Base-by-base conservation (phyloP, 176 grass and related monocot species). In the Olyra latifolia region DNA sequence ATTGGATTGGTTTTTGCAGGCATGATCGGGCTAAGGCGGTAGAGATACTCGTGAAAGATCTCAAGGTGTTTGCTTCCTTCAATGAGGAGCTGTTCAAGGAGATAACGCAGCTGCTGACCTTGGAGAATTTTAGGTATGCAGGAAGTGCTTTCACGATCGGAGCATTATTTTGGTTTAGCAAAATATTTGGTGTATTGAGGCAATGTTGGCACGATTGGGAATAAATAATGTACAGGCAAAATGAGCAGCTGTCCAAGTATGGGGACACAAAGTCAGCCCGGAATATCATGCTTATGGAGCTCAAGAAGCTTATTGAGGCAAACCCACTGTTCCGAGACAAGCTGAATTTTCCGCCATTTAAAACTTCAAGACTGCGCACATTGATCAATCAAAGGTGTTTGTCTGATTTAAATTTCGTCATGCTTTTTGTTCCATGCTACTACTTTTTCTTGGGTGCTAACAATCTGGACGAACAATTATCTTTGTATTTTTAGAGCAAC, bases 31-130 rank as follows among this genome's bases (percentile, higher is more conserved):
- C 96, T 32, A 99, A 95, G 80, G 96, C 96, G 14, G 96, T 99
- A 48, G 96, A 99, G 50, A 95, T 99, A 90, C 90, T 99, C 13
- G 96, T 99, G 50, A 99, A 99, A 86, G 96, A 99, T 85, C 87
- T 99, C 42, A 99, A 99, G 84, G 96, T 99, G 15, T 99, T 99
- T 81, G 90, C 96, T 76, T 99, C 96, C 48, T 99, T 99, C 82
- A 99, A 99, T 47, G 96, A 99, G 77, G 96, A 99, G 60, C 90
- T 99, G 12, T 99, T 95, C 84, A 99, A 99, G 90, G 96, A 99
- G 88, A 99, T 99, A 65, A 99, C 96, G 8, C 96, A 99, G 70
- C 78, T 99, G 71, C 90, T 99, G 62, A 99, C 96, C 67, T 80
- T 99, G 79, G 96, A 99, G 83, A 99, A 99, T 87, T 99, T 99